These are phyloP conservation scores for Acanthamoeba sp. DNA, from an alignment of 208 protist species.

Conservation along the genomic window DNA sequence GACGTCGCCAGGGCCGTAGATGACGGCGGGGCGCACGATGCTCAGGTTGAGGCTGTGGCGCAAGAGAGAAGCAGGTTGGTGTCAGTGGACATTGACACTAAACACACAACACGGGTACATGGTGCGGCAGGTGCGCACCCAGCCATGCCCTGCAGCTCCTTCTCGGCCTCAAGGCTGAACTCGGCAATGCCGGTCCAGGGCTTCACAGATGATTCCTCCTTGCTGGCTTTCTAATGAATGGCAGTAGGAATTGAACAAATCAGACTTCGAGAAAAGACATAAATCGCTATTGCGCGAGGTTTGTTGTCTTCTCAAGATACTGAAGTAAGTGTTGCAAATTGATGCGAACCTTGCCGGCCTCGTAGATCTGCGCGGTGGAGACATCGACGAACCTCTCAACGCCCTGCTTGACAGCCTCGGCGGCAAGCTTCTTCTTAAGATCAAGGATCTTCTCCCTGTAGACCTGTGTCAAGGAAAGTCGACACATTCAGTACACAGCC, in stretches of 20 bases:
- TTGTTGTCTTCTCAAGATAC: background rate
- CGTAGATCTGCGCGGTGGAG: constrained; percentile 94
- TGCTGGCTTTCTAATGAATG: constrained; percentile 83
- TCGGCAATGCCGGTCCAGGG: constrained; percentile 93
- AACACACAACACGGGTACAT: background rate
- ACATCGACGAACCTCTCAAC: constrained; percentile 93
- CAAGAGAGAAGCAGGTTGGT: background rate
- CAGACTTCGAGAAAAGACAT: background rate
- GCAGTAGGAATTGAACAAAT: background rate
- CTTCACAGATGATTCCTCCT: constrained; percentile 88
- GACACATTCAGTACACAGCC: no score
- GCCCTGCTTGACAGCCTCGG: constrained; percentile 86
- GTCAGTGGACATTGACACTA: no score
- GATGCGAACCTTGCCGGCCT: constrained; percentile 83
- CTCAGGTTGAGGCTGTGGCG: constrained; percentile 86
- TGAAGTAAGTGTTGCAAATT: background rate
- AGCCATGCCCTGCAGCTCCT: constrained; percentile 84
- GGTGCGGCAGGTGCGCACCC: constrained; percentile 64
- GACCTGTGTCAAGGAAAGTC: constrained; percentile 49
- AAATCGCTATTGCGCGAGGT: background rate
- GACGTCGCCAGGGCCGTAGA: constrained; percentile 94
- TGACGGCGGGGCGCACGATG: constrained; percentile 93
- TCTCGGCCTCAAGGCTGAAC: constrained; percentile 91
- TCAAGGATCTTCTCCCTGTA: constrained; percentile 91
- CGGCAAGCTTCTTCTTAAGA: constrained; percentile 89